Base-by-base conservation (phyloP, 139 green algal species). In the Auxenochlorella pyrenoidosa region DNA sequence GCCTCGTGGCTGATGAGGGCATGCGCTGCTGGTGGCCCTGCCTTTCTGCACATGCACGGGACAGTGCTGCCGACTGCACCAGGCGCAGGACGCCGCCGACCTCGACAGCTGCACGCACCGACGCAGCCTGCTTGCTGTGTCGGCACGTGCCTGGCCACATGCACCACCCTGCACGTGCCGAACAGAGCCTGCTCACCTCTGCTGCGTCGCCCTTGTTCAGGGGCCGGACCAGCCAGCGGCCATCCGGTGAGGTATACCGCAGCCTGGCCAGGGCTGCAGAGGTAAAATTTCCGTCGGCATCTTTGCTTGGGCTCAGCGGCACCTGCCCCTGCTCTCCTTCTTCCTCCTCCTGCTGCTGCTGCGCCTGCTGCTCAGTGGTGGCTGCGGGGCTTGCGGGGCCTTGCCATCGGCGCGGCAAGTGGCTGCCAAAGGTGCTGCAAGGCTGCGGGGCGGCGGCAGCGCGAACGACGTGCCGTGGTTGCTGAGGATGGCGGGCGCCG, bases 191-290 rank as follows among this genome's bases (percentile, higher is more conserved):
- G 28, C 58, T 18, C 32, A 90, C 71, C 68, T 91, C 88, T 24
- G 80, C 51, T 21, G 38, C 38, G 30, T 80, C 41, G 34, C 21
- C 51, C 36, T 87, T 90, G 60, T 91, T 70, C 51, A 91, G 26
- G 3, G 70, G 77, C 18, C 88, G 78, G 26, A 91, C 70, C 40
- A 44, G 43, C 84, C 84, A 91, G 40, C 30, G 66, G 36, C 63
- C 77, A 51, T 89, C 47, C 16, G 76, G 44, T 1, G 83, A 88
- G 43, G 41, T 60, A 63, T 85, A 84, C n/a, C 36, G 36, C 76
- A 87, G 63, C 21, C 43, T 60, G 2, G 81, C 59, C 5, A 84
- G 71, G 2, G 51, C 51, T 3, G 36, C 54, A 3, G 79, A 36
- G 28, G 79, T 70, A 21, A n/a, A 30, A 5, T 47, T 28, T 58